Evolutionary conservation across 768 basidiomycete species (phyloP).

Genomic region (Paxillus involutus): DNA sequence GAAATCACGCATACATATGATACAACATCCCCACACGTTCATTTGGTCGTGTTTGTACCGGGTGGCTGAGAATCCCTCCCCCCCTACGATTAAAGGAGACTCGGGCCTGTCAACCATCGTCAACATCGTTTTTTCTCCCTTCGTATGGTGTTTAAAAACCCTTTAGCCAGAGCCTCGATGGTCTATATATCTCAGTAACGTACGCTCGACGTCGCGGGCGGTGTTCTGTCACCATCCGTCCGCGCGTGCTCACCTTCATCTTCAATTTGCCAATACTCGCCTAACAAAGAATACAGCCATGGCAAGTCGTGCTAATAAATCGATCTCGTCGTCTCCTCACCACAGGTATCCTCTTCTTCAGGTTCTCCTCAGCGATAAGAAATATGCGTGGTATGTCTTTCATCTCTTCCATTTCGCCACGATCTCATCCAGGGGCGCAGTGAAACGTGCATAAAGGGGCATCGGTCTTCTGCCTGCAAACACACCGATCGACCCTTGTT

Average conservation of each 20-base stretch:
- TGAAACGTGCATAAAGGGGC: slow-evolving; percentile 93
- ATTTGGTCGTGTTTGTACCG: slow-evolving; percentile 21
- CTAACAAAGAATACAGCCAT: slow-evolving; percentile 32
- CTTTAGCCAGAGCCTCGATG: slow-evolving; percentile 29
- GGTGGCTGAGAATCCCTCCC: slow-evolving; percentile 25
- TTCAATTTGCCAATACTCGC: slow-evolving; percentile 4
- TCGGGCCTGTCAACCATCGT: slow-evolving; percentile 48
- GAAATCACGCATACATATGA: slow-evolving; percentile 26
- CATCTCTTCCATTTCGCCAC: background rate
- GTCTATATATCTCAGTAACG: slow-evolving; percentile 44
- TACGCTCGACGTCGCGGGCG: slow-evolving; percentile 60
- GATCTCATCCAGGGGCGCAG: slow-evolving; percentile 37
- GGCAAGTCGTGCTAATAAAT: slow-evolving; percentile 34
- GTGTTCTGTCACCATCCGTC: slow-evolving; percentile 41
- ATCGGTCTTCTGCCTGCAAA: slow-evolving; percentile 85
- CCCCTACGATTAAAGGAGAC: slow-evolving; percentile 27
- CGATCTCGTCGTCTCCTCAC: background rate
- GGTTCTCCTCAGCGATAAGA: slow-evolving; percentile 73
- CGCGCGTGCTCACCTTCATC: slow-evolving; percentile 21
- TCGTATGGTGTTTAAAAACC: slow-evolving; percentile 49
- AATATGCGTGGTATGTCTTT: slow-evolving; percentile 75
- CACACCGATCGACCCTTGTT: slow-evolving; percentile 87
- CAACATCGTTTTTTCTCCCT: slow-evolving; percentile 42
- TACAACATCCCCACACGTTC: background rate
- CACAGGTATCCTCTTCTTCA: slow-evolving; percentile 22